phyloP scores from a whole-genome alignment of 2,329 filamentous ascomycete species.

The Arthrobotrys sphaeroides region DNA sequence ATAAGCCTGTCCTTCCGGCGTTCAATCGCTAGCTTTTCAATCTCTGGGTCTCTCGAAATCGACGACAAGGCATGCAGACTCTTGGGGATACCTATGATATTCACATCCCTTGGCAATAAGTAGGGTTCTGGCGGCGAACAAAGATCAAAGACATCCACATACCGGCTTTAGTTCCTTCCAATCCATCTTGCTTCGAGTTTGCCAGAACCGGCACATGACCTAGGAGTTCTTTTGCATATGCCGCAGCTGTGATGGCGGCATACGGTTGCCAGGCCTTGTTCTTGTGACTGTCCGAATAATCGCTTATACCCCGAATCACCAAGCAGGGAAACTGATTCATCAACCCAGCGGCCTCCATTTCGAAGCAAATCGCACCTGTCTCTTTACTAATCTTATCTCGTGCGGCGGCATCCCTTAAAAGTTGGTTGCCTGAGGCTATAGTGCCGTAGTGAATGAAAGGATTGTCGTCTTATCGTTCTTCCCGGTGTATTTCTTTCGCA shows the following conservation, averaged over 20 bases:
- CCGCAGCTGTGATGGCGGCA: conserved; percentile 5
- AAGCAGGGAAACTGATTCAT: conserved; percentile 22
- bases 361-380: no score
- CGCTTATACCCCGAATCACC: conserved; percentile 23
- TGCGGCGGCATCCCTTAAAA: no score
- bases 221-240: conserved; percentile 32
- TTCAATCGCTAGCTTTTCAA: conserved; percentile 55
- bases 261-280: conserved; percentile 22
- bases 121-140: no score
- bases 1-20: conserved; percentile 57
- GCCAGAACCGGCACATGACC: no score
- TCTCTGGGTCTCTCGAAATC: neutral
- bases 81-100: neutral
- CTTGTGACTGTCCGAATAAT: conserved; percentile 31
- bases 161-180: no score
- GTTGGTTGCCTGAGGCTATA: no score
- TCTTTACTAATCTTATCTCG: neutral
- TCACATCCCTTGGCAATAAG: neutral
- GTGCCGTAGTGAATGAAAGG: no score
- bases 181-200: no score
- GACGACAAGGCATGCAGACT: neutral
- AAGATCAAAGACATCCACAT: no score
- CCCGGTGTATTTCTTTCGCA: neutral
- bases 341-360: no score
- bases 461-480: neutral